Conservation (phyloP, 1,139 yeast species). For the Taiozyma sp. region DNA sequence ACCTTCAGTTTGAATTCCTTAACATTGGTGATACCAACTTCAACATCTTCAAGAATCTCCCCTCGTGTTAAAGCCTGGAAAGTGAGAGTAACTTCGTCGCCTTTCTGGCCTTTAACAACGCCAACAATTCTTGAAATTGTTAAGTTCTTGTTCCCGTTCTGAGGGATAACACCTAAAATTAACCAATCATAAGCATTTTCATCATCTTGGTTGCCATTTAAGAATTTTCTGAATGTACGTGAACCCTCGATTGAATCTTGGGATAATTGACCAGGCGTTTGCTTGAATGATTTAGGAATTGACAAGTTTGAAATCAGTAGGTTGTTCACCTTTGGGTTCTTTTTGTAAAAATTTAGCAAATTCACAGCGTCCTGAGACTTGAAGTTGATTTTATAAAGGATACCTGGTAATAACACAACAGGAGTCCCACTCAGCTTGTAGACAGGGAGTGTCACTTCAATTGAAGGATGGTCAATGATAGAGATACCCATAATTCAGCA, state of each 20-base stretch:
- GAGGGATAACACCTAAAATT: slow-evolving; percentile 30
- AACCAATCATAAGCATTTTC: slow-evolving; percentile 30
- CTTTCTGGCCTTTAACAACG: slow-evolving; percentile 40
- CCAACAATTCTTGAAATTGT: slow-evolving; percentile 50
- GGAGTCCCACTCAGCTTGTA: slow-evolving; percentile 17
- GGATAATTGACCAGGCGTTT: slow-evolving; percentile 29
- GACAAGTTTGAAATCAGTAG: slow-evolving; percentile 30
- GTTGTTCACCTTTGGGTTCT: slow-evolving; percentile 17
- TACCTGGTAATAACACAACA: slow-evolving; percentile 55
- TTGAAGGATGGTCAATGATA: neutral
- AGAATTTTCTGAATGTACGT: slow-evolving; percentile 20
- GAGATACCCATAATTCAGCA: neutral
- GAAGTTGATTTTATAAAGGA: slow-evolving; percentile 53
- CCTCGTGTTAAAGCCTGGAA: slow-evolving; percentile 55
- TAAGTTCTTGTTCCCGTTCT: slow-evolving; percentile 28
- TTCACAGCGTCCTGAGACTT: slow-evolving; percentile 45
- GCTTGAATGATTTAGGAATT: slow-evolving; percentile 7
- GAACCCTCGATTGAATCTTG: slow-evolving; percentile 21
- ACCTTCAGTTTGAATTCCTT: slow-evolving; percentile 31
- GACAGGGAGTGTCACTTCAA: slow-evolving; percentile 13
- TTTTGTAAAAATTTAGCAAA: slow-evolving; percentile 31
- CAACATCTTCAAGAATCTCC: slow-evolving; percentile 15
- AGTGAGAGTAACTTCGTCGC: slow-evolving; percentile 41
- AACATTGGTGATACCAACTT: slow-evolving; percentile 24
- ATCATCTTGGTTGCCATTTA: slow-evolving; percentile 21